Evolutionary conservation across 331 rosid species (phyloP).

Genomic region (Rosa hybrid): DNA sequence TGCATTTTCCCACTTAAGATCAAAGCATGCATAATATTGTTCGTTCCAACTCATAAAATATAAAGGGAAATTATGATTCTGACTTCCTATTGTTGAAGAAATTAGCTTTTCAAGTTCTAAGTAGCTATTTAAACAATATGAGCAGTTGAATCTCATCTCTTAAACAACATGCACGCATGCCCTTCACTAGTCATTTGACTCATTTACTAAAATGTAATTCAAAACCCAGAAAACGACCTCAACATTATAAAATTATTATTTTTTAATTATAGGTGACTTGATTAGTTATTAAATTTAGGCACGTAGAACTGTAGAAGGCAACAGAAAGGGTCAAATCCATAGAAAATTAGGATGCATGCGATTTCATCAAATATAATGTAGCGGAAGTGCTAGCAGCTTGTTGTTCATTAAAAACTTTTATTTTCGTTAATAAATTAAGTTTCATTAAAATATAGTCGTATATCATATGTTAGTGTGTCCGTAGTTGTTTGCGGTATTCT

Average conservation of each 20-base stretch:
- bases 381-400: too few species aligned
- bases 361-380: not conserved
- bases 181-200: not conserved
- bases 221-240: not conserved
- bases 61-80: not conserved
- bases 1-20: too few species aligned
- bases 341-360: not conserved
- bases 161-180: constrained; percentile 9
- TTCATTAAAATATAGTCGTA: too few species aligned
- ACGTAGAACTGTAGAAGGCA: not conserved
- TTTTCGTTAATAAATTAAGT: too few species aligned
- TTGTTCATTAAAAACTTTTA: too few species aligned
- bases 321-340: not conserved
- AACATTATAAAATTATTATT: not conserved
- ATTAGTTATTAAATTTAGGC: not conserved
- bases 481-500: not conserved
- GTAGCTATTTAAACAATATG: not conserved
- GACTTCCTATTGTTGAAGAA: not conserved
- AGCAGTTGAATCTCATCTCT: not conserved
- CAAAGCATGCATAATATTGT: not conserved
- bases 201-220: not conserved
- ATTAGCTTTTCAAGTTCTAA: not conserved
- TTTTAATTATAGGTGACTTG: not conserved
- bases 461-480: not conserved
- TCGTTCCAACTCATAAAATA: not conserved